Evolutionary conservation across 352 stramenopile species (phyloP).

Genomic region (Pythium grandisporangium): DNA sequence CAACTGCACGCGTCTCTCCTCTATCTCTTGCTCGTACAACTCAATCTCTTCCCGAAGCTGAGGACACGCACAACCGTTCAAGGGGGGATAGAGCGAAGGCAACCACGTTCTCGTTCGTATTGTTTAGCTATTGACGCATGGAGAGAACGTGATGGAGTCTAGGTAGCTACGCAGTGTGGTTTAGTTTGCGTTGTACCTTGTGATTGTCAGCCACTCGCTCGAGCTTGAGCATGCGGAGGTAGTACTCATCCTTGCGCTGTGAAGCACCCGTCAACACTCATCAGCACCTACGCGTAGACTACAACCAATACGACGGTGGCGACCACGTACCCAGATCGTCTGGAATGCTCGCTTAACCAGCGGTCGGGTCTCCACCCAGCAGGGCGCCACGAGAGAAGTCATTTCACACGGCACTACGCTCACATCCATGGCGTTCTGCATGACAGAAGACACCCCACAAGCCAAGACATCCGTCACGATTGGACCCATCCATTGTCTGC

Average conservation of each 20-base stretch:
- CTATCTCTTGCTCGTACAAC: constrained; percentile 52
- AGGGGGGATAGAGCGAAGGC: no score
- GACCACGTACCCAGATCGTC: constrained; percentile 41
- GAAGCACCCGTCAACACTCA: no score
- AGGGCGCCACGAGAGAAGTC: constrained; percentile 38
- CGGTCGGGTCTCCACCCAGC: constrained; percentile 55
- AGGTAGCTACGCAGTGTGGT: no score
- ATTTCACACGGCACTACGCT: constrained; percentile 50
- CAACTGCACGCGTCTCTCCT: constrained; percentile 21
- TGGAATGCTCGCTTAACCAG: constrained; percentile 51
- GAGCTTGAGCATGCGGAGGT: constrained; percentile 41
- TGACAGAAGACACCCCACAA: neutral
- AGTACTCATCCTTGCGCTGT: constrained; percentile 56
- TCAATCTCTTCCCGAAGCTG: constrained; percentile 48
- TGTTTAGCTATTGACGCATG: no score
- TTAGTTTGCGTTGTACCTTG: constrained; percentile 29
- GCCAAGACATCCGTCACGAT: neutral
- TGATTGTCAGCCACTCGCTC: constrained; percentile 51
- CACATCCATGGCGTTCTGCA: constrained; percentile 56
- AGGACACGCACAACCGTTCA: neutral
- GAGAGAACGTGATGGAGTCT: no score
- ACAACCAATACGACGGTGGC: no score
- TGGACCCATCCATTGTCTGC: no score
- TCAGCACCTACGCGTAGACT: no score
- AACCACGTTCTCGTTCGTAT: no score